Conservation (phyloP, 352 stramenopile genomes). For the Phytophthora lateralis region DNA sequence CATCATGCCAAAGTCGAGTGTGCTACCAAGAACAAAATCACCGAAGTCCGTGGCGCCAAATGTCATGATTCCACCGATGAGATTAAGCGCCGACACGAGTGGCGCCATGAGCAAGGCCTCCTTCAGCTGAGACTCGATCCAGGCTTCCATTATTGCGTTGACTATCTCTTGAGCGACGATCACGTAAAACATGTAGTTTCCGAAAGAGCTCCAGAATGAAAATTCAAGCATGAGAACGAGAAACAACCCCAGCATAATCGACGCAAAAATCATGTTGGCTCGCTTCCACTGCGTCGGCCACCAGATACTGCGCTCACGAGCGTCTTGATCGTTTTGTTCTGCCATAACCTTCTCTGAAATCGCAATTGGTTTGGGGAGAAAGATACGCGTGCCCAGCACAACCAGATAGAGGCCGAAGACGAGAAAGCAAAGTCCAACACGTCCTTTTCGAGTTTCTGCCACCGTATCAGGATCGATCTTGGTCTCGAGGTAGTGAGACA, state of each 20-base stretch:
- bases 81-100: slow-evolving; percentile 87
- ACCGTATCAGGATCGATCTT: slow-evolving; percentile 83
- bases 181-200: slow-evolving; percentile 96
- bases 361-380: slow-evolving; percentile 90
- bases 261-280: slow-evolving; percentile 95
- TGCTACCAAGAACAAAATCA: slow-evolving; percentile 96
- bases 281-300: slow-evolving; percentile 95
- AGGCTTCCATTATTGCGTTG: slow-evolving; percentile 82
- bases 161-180: slow-evolving; percentile 94
- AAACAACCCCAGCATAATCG: slow-evolving; percentile 92
- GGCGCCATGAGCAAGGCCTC: slow-evolving; percentile 92
- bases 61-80: slow-evolving; percentile 94
- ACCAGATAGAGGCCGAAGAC: slow-evolving; percentile 90
- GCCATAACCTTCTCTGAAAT: slow-evolving; percentile 90
- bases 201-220: slow-evolving; percentile 96
- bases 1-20: slow-evolving; percentile 95
- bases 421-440: slow-evolving; percentile 94
- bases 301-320: slow-evolving; percentile 79
- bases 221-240: slow-evolving; percentile 95
- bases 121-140: slow-evolving; percentile 91
- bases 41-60: slow-evolving; percentile 96
- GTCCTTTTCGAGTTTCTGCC: slow-evolving; percentile 72
- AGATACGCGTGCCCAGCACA: slow-evolving; percentile 87
- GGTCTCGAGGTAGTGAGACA: slow-evolving; percentile 88
- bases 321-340: slow-evolving; percentile 79